Evolutionary conservation across 306 rosid genomes (phyloP).

Genomic region (Trifolium subterraneum): DNA sequence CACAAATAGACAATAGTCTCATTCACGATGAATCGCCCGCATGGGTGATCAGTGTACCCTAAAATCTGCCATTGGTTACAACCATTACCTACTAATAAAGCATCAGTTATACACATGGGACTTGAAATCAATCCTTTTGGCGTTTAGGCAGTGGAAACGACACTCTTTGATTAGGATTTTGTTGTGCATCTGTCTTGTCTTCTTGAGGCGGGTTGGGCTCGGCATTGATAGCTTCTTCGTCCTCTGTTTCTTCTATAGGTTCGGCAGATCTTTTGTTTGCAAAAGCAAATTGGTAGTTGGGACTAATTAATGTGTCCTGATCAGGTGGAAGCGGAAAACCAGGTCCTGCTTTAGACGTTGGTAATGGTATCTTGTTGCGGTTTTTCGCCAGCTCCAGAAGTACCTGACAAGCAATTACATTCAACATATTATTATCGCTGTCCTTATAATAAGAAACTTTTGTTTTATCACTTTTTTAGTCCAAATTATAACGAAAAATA

Average conservation of each 20-base stretch:
- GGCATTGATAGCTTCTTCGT: constrained; percentile 57
- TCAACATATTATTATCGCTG: constrained; percentile 22
- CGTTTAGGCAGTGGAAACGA: constrained; percentile 78
- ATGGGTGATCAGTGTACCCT: not conserved
- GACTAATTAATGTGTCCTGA: constrained; percentile 75
- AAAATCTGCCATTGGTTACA: not conserved
- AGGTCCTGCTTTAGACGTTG: constrained; percentile 69
- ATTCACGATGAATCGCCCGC: not conserved
- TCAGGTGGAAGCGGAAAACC: constrained; percentile 80
- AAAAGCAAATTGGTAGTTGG: constrained; percentile 80
- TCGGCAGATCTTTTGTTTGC: constrained; percentile 73
- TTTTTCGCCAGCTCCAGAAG: constrained; percentile 81
- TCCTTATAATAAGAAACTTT: no score
- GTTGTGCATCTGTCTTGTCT: constrained; percentile 60
- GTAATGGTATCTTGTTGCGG: constrained; percentile 80
- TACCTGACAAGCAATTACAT: constrained; percentile 52
- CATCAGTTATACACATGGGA: not conserved
- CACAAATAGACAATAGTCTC: not conserved
- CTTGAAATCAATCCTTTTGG: constrained; percentile 41
- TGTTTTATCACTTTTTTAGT: no score
- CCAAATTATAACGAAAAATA: no score
- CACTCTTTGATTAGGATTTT: constrained; percentile 70
- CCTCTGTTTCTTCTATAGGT: constrained; percentile 75
- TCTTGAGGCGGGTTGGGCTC: constrained; percentile 65
- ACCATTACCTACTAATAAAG: not conserved